A percentile compares a stretch with the other conserved stretches of the same genome.
phyloP scores from a whole-genome alignment of 2,329 filamentous ascomycete genomes.

The Chaetomium strumarium region DNA sequence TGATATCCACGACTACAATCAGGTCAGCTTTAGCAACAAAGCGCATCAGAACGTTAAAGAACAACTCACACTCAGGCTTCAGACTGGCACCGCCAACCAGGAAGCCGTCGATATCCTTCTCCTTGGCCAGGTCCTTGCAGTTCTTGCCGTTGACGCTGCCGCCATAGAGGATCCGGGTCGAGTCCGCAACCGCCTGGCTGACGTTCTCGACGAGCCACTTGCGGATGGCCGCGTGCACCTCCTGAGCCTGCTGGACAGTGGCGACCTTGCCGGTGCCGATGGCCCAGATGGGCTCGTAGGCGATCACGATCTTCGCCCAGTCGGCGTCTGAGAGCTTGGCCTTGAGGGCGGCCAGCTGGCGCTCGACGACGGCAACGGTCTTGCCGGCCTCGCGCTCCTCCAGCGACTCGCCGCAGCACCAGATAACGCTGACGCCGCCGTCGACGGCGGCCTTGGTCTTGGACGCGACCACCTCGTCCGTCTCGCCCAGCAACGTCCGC shows the following conservation, averaged over 20 bases:
- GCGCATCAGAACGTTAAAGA: not conserved
- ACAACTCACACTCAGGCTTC: constrained; percentile 81
- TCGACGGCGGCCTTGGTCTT: constrained; percentile 94
- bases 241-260: constrained; percentile 82
- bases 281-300: constrained; percentile 98
- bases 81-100: constrained; percentile 92
- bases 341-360: constrained; percentile 75
- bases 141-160: constrained; percentile 98
- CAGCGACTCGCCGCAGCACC: constrained; percentile 94
- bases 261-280: constrained; percentile 92
- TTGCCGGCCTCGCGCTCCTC: constrained; percentile 82
- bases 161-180: constrained; percentile 92
- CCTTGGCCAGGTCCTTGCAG: constrained; percentile 84
- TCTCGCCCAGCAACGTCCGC: constrained; percentile 81
- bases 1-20: constrained; percentile 49
- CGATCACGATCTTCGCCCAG: constrained; percentile 92
- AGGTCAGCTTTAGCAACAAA: constrained; percentile 4
- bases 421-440: constrained; percentile 82
- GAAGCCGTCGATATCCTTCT: constrained; percentile 96
- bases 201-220: constrained; percentile 80
- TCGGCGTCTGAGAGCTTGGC: constrained; percentile 55
- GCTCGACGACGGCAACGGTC: constrained; percentile 80
- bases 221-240: constrained; percentile 88
- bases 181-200: constrained; percentile 66
- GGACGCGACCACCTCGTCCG: constrained; percentile 75